Evolutionary conservation across 257 asterid genomes (phyloP).

Genomic region (Solanum piurae): DNA sequence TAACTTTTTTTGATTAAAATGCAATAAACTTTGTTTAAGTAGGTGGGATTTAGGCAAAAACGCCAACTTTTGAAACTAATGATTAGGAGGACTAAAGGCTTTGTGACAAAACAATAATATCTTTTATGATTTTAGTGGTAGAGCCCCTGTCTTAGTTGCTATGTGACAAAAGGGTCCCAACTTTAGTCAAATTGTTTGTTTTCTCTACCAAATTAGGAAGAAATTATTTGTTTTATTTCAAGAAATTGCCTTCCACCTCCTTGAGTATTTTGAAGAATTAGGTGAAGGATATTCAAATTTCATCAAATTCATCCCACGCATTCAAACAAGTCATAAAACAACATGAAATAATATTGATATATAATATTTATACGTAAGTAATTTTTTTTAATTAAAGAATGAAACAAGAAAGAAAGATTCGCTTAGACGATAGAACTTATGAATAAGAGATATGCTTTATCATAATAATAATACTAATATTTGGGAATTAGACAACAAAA

Average conservation of each 20-base stretch:
- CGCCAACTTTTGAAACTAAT: background rate
- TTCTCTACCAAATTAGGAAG: conserved; percentile 25
- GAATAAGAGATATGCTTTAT: background rate
- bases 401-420: background rate
- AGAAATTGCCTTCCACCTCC: background rate
- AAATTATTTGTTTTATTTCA: background rate
- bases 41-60: background rate
- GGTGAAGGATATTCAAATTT: background rate
- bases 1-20: background rate
- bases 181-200: background rate
- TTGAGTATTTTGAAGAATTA: background rate
- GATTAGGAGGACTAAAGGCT: background rate
- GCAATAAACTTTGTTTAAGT: background rate
- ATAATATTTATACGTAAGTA: background rate
- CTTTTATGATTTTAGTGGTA: conserved; percentile 11
- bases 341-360: background rate
- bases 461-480: background rate
- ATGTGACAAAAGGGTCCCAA: conserved; percentile 6
- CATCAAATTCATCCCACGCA: background rate
- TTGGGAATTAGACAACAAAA: background rate
- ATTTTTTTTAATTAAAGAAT: background rate
- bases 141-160: conserved; percentile 12
- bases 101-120: background rate
- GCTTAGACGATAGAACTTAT: background rate
- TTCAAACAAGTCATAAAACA: background rate